Percentiles rank a stretch among this genome's conserved stretches.
These are phyloP conservation scores for Mortierella sp. DNA, from an alignment of 371 early-diverging fungal species.

Conservation along the genomic window DNA sequence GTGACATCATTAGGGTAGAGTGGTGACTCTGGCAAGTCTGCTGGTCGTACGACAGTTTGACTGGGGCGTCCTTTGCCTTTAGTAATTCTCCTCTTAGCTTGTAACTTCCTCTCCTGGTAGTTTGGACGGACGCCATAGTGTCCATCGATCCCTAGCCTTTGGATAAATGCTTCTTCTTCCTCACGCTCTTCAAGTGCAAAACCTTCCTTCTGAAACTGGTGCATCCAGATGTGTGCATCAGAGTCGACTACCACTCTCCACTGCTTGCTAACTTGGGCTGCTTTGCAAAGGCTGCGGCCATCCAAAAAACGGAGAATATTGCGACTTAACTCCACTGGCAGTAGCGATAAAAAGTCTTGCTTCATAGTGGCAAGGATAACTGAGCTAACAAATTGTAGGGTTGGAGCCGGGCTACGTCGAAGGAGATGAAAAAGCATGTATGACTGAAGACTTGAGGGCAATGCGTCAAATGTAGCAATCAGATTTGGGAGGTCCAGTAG, in stretches of 20 bases:
- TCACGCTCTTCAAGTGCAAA: conserved; percentile 70
- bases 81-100: conserved; percentile 47
- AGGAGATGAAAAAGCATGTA: conserved; percentile 84
- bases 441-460: conserved; percentile 77
- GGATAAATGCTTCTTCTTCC: conserved; percentile 60
- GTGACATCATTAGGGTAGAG: conserved; percentile 52
- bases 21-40: conserved; percentile 50
- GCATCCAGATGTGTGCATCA: conserved; percentile 72
- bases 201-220: conserved; percentile 65
- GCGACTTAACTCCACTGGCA: conserved; percentile 83
- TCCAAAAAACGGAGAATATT: conserved; percentile 87
- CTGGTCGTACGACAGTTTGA: conserved; percentile 37
- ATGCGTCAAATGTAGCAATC: conserved; percentile 70
- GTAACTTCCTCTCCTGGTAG: conserved; percentile 38
- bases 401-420: conserved; percentile 71
- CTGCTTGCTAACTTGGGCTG: conserved; percentile 76
- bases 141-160: conserved; percentile 58
- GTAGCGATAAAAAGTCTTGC: conserved; percentile 84
- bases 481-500: conserved; percentile 64
- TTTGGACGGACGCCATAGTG: conserved; percentile 58
- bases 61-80: conserved; percentile 56
- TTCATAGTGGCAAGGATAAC: conserved; percentile 84
- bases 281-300: conserved; percentile 78
- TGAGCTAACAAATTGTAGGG: conserved; percentile 85
- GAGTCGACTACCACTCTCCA: conserved; percentile 86